A percentile compares a stretch with the other conserved stretches of the same genome.
These are phyloP conservation scores for Lentithecium fluviatile DNA, from an alignment of 495 filamentous ascomycete genomes.

Conservation along the genomic window DNA sequence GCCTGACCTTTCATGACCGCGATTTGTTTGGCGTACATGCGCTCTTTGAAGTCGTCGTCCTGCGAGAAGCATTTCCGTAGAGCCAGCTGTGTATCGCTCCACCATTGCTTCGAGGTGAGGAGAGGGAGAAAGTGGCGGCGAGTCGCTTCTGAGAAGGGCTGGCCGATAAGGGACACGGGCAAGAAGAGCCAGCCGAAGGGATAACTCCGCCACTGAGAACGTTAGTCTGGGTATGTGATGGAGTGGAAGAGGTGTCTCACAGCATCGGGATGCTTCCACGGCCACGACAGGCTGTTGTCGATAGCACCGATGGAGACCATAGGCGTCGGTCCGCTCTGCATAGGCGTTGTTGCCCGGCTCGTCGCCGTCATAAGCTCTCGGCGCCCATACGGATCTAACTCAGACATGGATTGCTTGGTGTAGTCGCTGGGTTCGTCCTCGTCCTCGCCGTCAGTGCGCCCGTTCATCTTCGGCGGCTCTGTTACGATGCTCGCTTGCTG, in stretches of 20 bases:
- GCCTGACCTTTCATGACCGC: slow-evolving; percentile 99
- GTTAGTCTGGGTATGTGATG: slow-evolving; percentile 14
- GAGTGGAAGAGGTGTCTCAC: slow-evolving; percentile 46
- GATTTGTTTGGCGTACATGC: slow-evolving; percentile 95
- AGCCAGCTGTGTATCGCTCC: slow-evolving; percentile 88
- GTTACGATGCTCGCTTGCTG: slow-evolving; percentile 81
- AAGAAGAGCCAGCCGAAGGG: slow-evolving; percentile 99
- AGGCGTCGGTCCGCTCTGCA: slow-evolving; percentile 53
- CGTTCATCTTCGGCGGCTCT: slow-evolving; percentile 70
- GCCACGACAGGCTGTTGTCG: slow-evolving; percentile 97
- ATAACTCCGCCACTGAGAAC: slow-evolving; percentile 72
- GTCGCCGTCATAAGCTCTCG: slow-evolving; percentile 83
- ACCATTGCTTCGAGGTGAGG: slow-evolving; percentile 91
- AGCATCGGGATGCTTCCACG: slow-evolving; percentile 98
- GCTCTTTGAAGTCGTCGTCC: slow-evolving; percentile 94
- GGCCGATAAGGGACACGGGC: slow-evolving; percentile 91
- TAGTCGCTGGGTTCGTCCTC: slow-evolving; percentile 36
- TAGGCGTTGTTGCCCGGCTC: slow-evolving; percentile 59
- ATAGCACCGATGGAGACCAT: slow-evolving; percentile 84
- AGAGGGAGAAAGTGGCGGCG: slow-evolving; percentile 91
- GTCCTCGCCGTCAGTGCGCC: slow-evolving; percentile 42
- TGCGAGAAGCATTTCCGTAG: slow-evolving; percentile 81
- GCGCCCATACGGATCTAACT: slow-evolving; percentile 63
- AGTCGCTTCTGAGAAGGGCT: slow-evolving; percentile 91
- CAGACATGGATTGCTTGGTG: slow-evolving; percentile 33